phyloP scores from a whole-genome alignment of 345 rosid genomes.

The Salix brachista region DNA sequence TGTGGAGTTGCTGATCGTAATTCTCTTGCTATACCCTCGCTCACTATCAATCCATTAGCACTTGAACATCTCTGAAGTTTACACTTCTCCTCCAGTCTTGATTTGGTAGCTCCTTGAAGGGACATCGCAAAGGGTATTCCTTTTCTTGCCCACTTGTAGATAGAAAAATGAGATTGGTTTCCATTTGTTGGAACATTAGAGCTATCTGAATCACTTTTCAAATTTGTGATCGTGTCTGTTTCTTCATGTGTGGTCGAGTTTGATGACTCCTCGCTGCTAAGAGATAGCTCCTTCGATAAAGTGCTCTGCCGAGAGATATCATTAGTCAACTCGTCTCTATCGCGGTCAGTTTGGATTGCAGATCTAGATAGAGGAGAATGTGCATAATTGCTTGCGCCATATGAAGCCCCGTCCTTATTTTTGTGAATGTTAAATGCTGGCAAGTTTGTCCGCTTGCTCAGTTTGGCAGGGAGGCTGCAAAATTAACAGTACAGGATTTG shows the following conservation, averaged over 20 bases:
- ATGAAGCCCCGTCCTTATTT: constrained; percentile 37
- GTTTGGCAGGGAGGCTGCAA: constrained; percentile 59
- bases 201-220: constrained; percentile 26
- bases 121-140: constrained; percentile 51
- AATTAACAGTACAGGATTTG: constrained; percentile 7
- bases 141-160: constrained; percentile 86
- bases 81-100: constrained; percentile 38
- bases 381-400: constrained; percentile 23
- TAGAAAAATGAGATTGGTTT: constrained; percentile 75
- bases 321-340: constrained; percentile 26
- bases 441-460: constrained; percentile 44
- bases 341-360: constrained; percentile 34
- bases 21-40: constrained; percentile 18
- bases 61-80: constrained; percentile 33
- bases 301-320: constrained; percentile 24
- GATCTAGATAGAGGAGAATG: constrained; percentile 45
- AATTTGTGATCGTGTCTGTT: constrained; percentile 14
- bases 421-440: constrained; percentile 51
- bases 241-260: constrained; percentile 25
- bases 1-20: constrained; percentile 14
- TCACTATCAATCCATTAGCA: constrained; percentile 22
- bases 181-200: constrained; percentile 21
- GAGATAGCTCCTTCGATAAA: constrained; percentile 30
- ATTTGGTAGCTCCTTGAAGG: constrained; percentile 36
- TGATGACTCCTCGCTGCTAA: constrained; percentile 18